A percentile compares a stretch with the other conserved stretches of the same genome.
Conservation (phyloP, 129 eudicot species). For the Logfia minima region DNA sequence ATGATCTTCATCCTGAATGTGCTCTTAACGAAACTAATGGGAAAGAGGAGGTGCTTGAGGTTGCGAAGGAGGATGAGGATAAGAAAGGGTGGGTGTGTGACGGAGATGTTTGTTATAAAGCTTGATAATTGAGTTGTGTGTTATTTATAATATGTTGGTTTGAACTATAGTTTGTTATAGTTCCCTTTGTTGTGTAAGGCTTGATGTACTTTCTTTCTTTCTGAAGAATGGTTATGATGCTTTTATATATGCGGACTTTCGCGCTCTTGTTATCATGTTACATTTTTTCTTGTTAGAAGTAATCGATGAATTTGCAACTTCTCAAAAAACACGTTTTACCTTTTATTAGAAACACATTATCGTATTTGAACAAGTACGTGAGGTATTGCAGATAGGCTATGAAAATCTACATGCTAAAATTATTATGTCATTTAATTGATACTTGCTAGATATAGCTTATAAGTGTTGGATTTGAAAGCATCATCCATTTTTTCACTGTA, state of each 20-base stretch:
- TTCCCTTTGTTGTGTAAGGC: not conserved
- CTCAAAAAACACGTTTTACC: too few relatives aligned
- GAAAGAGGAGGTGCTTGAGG: constrained; percentile 25
- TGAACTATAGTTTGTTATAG: not conserved
- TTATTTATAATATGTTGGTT: not conserved
- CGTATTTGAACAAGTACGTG: not conserved
- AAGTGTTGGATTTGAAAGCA: too few relatives aligned
- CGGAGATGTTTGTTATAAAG: constrained; percentile 66
- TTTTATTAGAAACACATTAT: too few relatives aligned
- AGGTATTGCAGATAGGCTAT: not conserved
- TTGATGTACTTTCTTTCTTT: not conserved
- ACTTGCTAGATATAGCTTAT: too few relatives aligned
- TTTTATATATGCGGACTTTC: not conserved
- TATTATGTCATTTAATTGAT: too few relatives aligned
- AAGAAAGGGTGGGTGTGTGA: constrained; percentile 67
- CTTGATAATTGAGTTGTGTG: constrained; percentile 16
- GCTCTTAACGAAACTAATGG: constrained; percentile 46
- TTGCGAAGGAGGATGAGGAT: constrained; percentile 24
- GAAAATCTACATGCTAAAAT: not conserved
- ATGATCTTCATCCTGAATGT: constrained; percentile 76
- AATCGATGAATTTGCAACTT: too few relatives aligned
- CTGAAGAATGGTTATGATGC: not conserved
- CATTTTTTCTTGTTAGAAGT: not conserved
- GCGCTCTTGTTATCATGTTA: not conserved
- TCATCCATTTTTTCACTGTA: too few relatives aligned